Conservation (phyloP, 768 basidiomycete species). For the Boletus fagicola region DNA sequence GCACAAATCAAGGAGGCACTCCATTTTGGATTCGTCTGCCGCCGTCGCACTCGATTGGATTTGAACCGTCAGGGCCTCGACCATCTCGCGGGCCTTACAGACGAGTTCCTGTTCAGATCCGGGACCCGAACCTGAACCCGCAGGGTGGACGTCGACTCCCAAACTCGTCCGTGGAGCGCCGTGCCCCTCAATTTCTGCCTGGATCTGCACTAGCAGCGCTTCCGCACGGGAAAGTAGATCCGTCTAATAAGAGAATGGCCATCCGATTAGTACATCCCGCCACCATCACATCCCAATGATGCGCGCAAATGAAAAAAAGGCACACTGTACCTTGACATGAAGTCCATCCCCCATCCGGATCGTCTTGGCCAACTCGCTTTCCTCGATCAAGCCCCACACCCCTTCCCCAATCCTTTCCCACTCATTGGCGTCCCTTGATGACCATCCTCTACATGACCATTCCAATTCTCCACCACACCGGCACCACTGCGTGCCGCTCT, state of each 20-base stretch:
- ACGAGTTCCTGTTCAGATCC: constrained; percentile 38
- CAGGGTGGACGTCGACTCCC: background rate
- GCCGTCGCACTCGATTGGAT: constrained; percentile 47
- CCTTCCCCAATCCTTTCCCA: constrained; percentile 60
- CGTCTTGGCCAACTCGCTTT: constrained; percentile 74
- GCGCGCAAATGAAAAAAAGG: background rate
- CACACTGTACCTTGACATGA: constrained; percentile 44
- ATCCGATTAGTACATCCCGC: background rate
- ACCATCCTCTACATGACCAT: constrained; percentile 12
- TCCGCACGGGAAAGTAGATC: constrained; percentile 37
- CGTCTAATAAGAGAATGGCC: background rate
- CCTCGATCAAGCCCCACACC: constrained; percentile 85
- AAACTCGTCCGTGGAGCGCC: constrained; percentile 3
- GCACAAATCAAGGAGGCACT: constrained; percentile 67
- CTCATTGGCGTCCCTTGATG: constrained; percentile 31
- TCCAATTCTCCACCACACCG: background rate
- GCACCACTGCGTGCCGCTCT: constrained; percentile 17
- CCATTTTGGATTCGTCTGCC: constrained; percentile 56
- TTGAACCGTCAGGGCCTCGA: constrained; percentile 48
- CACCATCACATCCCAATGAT: background rate
- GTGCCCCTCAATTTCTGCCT: background rate
- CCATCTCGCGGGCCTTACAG: constrained; percentile 49
- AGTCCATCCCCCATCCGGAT: constrained; percentile 48
- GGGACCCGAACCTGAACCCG: background rate
- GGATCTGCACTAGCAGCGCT: constrained; percentile 40